Base-by-base conservation (phyloP, 805 yeast species). In the Naumovozyma baii region DNA sequence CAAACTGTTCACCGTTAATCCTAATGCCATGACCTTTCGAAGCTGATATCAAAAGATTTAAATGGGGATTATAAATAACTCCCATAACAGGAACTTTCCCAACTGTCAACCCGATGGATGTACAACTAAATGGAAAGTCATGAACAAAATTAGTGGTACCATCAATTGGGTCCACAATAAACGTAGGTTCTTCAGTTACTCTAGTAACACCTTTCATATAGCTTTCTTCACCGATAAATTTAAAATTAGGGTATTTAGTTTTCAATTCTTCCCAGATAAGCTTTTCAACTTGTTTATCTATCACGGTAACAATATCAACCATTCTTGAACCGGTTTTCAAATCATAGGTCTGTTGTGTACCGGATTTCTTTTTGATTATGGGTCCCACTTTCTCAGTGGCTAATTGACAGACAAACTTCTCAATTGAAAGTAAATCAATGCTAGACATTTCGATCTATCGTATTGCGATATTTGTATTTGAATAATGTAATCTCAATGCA, bases 61-160 rank as follows among this genome's bases (percentile, higher is more conserved):
- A 49, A 46, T 73, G 75, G 3, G 83, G 83, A 52, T 76, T 77
- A 52, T 70, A 78, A 18, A 78, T 70, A 17, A 78, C 83, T 20
- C 83, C 83, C 13, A 78, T 80, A 1, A 64, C 72, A 2, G 83
- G 78, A 41, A 52, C 59, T 40, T 64, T 64, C 43, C 65, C 51
- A 12, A 73, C 49, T 1, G 80, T 68, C 42, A 78, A 68, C 0
- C 83, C 83, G 22, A 78, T 53, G 1, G 83, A 78, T 29, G 77
- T 77, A 57, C 83, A 77, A 33, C 77, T 70, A 50, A 70, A 73
- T 4, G 83, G 83, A 59, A 73, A 78, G 35, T 65, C 68, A 53
- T 78, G 83, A 38, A 77, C 69, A 54, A 78, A 78, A 55, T 78
- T 73, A 4, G 81, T 76, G 1, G 83, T 78, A 12, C 83, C 83